A percentile compares a stretch with the other conserved stretches of the same genome.
phyloP scores from a whole-genome alignment of 169 alveolate genomes.

The Plasmodium vivax region DNA sequence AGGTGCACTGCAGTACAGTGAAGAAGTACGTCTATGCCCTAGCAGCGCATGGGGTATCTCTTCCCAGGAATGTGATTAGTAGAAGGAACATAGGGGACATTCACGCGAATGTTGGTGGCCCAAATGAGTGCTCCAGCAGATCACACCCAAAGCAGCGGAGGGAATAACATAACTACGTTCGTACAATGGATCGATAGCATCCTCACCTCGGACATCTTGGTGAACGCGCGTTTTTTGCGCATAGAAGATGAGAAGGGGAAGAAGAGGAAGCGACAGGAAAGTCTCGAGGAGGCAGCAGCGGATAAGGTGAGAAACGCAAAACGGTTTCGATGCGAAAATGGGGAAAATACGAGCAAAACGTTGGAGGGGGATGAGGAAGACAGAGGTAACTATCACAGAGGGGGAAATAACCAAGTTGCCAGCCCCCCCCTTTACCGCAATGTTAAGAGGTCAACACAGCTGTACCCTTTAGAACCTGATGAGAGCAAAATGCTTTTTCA shows the following conservation, averaged over 20 bases:
- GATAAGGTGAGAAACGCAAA: background rate
- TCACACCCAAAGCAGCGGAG: background rate
- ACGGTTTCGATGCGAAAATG: background rate
- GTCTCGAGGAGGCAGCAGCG: background rate
- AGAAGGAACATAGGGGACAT: background rate
- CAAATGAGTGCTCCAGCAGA: background rate
- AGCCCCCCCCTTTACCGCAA: background rate
- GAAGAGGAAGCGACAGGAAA: conserved; percentile 9
- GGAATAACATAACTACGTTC: background rate
- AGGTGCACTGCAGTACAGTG: background rate
- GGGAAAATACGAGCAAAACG: background rate
- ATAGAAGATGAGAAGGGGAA: conserved; percentile 11
- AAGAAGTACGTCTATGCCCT: background rate
- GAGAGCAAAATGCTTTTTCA: background rate
- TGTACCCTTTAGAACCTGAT: background rate
- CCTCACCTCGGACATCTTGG: background rate
- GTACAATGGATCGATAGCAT: conserved; percentile 35
- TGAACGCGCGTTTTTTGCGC: background rate
- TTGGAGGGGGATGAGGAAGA: background rate
- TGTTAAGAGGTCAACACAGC: background rate
- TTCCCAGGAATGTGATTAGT: background rate
- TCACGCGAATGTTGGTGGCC: background rate
- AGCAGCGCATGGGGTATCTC: background rate
- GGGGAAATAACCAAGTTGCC: background rate
- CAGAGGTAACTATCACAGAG: background rate